Base-by-base conservation (phyloP, 108 stramenopile genomes). In the Pseudonitzschia multiseries region DNA sequence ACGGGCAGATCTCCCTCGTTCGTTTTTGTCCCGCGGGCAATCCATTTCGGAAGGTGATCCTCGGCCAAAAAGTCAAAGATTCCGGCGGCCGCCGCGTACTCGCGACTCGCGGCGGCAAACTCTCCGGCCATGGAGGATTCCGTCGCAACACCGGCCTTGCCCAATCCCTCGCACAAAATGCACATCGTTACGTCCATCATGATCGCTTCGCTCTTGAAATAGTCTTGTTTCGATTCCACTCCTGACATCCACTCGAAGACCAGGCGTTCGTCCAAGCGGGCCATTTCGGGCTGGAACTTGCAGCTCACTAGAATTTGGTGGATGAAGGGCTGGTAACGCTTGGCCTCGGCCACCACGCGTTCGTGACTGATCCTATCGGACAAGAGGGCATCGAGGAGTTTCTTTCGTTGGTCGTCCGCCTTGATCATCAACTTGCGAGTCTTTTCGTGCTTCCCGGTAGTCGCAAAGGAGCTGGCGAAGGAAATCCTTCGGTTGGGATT, bases 121-220 rank as follows among this genome's bases (percentile, higher is more conserved):
- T 94, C 87, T 15, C 96, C 96, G 18, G 74, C 83, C 18, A 88
- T 72, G 51, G 83, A 82, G 18, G 78, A 60, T 57, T 93, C 93
- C 42, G 90, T 91, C 17, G 87, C 96, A n/a, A 81, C 64, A 48
- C 86, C 83, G 14, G 89, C 88, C 53, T 86, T 85, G 14, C 87
- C 89, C 53, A 94, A 66, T 5, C 87, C 92, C 43, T 87, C 83
- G n/a, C 83, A 81, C 22, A 82, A 77, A 27, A 93, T 80, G 53
- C 86, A 81, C 77, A 96, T 88, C 13, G 81, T 83, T 26, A 96
- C 54, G 71, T 96, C 95, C 69, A 85, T 94, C 96, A 96, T 94
- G 50, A 96, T 81, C 0, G 96, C 96, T 71, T 96, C 93, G 20
- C 89, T 87, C 31, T 81, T 81, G 73, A 86, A 93, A 33, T 69